phyloP scores from a whole-genome alignment of 2,329 filamentous ascomycete genomes.

The Trichoderma endophyticum region DNA sequence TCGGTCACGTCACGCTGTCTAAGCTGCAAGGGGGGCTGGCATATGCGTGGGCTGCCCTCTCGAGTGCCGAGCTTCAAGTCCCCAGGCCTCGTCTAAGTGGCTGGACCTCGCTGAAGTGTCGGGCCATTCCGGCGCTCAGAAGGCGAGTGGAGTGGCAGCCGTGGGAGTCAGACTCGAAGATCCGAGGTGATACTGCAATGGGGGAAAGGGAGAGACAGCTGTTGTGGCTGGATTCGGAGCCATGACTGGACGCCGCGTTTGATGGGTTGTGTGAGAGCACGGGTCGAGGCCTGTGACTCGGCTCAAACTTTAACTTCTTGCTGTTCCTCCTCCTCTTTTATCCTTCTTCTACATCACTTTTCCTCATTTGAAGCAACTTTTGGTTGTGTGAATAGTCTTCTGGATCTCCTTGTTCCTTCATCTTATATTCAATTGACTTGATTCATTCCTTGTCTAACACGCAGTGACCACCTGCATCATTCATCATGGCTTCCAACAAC shows the following conservation, averaged over 20 bases:
- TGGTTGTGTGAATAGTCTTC: background rate
- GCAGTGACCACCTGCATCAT: constrained; percentile 17
- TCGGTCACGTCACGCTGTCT: constrained; percentile 13
- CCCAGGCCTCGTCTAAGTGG: constrained; percentile 9
- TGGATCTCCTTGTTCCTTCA: background rate
- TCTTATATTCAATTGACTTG: background rate
- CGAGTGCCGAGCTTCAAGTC: constrained; percentile 7
- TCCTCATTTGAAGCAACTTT: background rate
- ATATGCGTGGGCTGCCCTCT: background rate
- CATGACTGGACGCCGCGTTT: constrained; percentile 8
- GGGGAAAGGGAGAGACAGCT: background rate
- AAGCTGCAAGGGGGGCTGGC: background rate
- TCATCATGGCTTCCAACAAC: constrained; percentile 58
- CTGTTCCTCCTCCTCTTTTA: background rate
- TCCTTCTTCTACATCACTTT: background rate
- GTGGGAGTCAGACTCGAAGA: background rate
- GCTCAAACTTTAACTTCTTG: constrained; percentile 4
- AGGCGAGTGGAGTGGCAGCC: background rate
- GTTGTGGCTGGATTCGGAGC: constrained; percentile 7
- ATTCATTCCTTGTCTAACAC: background rate
- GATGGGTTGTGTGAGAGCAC: background rate
- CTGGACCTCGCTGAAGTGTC: background rate
- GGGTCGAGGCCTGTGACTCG: constrained; percentile 15
- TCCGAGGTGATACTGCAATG: constrained; percentile 14
- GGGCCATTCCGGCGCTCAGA: constrained; percentile 20